These are phyloP conservation scores for Zychaea mexicana DNA, from an alignment of 371 early-diverging fungal genomes.

Conservation along the genomic window DNA sequence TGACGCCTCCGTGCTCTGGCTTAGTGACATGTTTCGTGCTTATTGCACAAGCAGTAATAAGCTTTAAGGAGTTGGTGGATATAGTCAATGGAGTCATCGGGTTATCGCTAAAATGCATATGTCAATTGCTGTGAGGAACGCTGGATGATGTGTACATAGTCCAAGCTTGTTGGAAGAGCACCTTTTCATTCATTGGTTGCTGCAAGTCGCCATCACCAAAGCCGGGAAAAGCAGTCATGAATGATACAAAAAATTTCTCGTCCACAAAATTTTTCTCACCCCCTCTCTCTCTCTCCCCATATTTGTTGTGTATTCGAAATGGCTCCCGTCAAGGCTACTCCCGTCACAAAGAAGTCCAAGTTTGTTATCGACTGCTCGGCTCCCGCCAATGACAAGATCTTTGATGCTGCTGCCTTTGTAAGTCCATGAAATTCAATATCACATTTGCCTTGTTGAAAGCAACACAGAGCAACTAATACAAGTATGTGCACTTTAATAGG, in stretches of 20 bases:
- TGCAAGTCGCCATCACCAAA: too few species aligned
- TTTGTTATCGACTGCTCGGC: constrained; percentile 93
- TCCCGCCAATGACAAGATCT: constrained; percentile 95
- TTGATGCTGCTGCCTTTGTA: constrained; percentile 95
- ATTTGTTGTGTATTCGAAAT: constrained; percentile 27
- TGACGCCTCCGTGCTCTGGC: too few species aligned
- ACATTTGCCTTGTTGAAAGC: too few species aligned
- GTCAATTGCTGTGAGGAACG: too few species aligned
- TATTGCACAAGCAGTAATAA: too few species aligned
- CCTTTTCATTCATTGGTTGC: background rate
- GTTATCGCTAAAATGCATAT: too few species aligned
- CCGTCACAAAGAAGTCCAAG: constrained; percentile 62
- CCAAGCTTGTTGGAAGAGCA: background rate
- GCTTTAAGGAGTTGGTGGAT: too few species aligned
- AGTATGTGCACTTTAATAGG: constrained; percentile 27
- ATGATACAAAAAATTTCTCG: constrained; percentile 4
- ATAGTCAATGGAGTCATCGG: too few species aligned
- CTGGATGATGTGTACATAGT: too few species aligned
- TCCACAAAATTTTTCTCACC: background rate
- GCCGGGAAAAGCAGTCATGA: constrained; percentile 2
- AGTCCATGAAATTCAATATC: too few species aligned
- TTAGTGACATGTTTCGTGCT: too few species aligned
- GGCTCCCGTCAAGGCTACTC: constrained; percentile 51
- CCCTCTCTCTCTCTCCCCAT: constrained; percentile 19
- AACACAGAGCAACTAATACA: too few species aligned